Base-by-base conservation (phyloP, 345 rosid species). In the Anacardium occidentale region DNA sequence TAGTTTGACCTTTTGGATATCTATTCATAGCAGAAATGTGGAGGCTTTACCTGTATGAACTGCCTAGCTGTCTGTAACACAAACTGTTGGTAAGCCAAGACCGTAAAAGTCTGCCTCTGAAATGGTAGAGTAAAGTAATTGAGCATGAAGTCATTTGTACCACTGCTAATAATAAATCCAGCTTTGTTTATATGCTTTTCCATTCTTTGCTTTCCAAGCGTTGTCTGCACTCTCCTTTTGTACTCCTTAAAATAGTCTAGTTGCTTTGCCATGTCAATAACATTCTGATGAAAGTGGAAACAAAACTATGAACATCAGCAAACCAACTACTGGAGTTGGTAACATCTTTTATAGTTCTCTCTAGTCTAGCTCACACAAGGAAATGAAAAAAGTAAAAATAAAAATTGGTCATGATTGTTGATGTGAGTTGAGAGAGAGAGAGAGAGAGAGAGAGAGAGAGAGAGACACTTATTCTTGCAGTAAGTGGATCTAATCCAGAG, bases 401-500 rank as follows among this genome's bases (percentile, higher is more conserved):
- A 58, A 58, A 25, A 32, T 58, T 58, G 62, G 40, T 14, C 9
- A 47, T 47, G 51, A 47, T 3, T 37, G 40, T 47, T 47, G 51
- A 47, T 10, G 32, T 1, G 32, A 29, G 32, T 29, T 29, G 48
- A 44, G 48, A 44, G 12, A 44, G 32, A 75, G 63, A 72, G 69
- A 64, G 7, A 93, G n/a, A n/a, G n/a, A 12, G 50, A 56, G 55
- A 62, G 42, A 64, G 55, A 25, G 50, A 66, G 77, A 75, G 63
- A 72, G 69, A 64, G 7, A 93, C 98, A 29, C 77, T 58, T 45
- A 88, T 42, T 68, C 57, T 37, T 7, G 98, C 85, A 20, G 97
- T 94, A 21, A 94, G 84, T 20, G 96, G 94, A 71, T 94, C 96
- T 56, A 71, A 91, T 62, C 98, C 97, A 45, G 89, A 80, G 37